Base-by-base conservation (phyloP, 2,329 filamentous ascomycete genomes). In the Rhexocercosporidium sp. region DNA sequence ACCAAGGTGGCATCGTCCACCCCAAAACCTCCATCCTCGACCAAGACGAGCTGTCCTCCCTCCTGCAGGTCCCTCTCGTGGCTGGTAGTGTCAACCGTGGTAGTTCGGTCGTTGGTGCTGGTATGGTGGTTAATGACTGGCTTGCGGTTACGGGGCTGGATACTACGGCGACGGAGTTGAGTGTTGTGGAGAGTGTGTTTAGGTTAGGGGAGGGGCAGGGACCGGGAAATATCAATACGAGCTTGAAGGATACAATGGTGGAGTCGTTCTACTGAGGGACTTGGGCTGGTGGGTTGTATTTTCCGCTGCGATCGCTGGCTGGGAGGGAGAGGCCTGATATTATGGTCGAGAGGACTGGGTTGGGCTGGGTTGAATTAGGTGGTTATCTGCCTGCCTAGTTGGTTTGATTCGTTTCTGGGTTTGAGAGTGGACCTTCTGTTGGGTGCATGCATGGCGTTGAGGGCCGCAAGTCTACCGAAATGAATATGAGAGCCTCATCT, bases 91-190 rank as follows among this genome's bases (percentile, higher is more conserved):
- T 99, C 70, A 99, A 99, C 83, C 88, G 96, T 71, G 96, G 96
- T 69, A 94, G 90, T 78, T 90, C 93, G 68, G 94, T 99, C 34
- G 94, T 99, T n/a, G 96, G 96, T 66, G 96, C 95, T 1, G 94
- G 94, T 51, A 96, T 97, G 92, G 94, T 97, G 5, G 94, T 97
- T 71, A 97, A 97, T 79, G 95, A 98, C 85, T 97, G 95, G 94
- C 88, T 97, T 81, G 94, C 95, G 34, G 93, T 97, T 34, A 97
- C 94, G 6, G 94, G 94, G 27, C 85, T 97, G 71, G 94, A 97
- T 79, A 97, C 95, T 54, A 97, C 94, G 22, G 94, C 95, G n/a
- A 98, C 96, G 1, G 96, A 99, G 83, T 84, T 99, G 76, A 97
- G 93, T 77, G 96, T 99, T 67, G 88, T 99, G 66, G 96, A 99